Evolutionary conservation across 1,284 basidiomycete genomes (phyloP), one percentile per base, ranked within the genome.

Genomic region (Ceratorhiza oryzae-sativae): DNA sequence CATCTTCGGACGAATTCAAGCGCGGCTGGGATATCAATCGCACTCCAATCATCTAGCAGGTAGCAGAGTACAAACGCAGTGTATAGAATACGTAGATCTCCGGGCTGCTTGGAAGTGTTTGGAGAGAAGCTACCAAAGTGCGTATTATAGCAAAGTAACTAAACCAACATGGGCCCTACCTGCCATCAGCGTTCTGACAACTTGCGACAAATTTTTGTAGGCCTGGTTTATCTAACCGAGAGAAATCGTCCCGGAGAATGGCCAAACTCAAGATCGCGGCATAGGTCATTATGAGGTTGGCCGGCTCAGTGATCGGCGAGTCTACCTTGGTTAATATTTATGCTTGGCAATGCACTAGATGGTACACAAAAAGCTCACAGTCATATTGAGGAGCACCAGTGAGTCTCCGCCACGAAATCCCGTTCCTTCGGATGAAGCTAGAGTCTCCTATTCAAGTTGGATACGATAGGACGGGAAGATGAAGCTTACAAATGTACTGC

Each of bases 251-350:
- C n/a, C 90, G 85, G 6, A 97, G 84, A 73, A 97, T 90, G 0
- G 91, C 88, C 3, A 97, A 87, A 0, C 87, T 86, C 1, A 95
- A 81, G 2, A 97, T 79, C 0, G 94, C 93, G 0, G 94, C 93
- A 78, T 97, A 97, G 8, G 95, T 95, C 85, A 94, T 93, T 72
- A 96, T 94, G n/a, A 97, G 82, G 79, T 97, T 92, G 0, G 92
- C 90, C 3, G 86, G 84, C 74, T 92, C 87, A 75, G 77, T 72
- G 80, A 79, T 82, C 81, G 73, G 51, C 58, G 60, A 42, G 71
- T 67, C 51, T 60, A 49, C 62, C 67, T 72, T 72, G 18, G 48
- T 42, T 30, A 51, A 23, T 27, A 3, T 15, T 49, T 41, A n/a
- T 63, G 45, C 60, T 61, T 55, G 46, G 25, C 48, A 68, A 23